Evolutionary conservation across 306 rosid genomes (phyloP), one percentile per base, ranked within the genome.

Genomic region (Elaeagnus macrophylla): DNA sequence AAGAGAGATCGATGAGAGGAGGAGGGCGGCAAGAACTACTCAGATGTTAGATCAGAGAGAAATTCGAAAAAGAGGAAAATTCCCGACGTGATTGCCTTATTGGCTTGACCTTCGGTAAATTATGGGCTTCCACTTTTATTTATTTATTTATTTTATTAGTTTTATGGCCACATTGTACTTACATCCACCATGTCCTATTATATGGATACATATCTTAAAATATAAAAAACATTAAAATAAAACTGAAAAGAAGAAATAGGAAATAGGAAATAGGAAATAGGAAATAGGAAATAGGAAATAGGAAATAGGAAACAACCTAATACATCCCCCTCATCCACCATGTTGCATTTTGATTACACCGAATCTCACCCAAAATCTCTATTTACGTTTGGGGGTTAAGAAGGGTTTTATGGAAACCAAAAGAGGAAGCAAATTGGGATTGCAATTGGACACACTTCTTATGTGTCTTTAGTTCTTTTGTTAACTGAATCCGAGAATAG

Each of bases 401-500:
- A 15, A n/a, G 62, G 49, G 25, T 8, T 16, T 37, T 65, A 47
- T 14, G 61, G 62, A 10, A 39, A 44, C 32, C 48, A 52, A 40
- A 69, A 52, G 69, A 74, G 36, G 61, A 78, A 53, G 56, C 70
- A 50, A 0, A 61, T 58, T 37, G 79, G 73, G 39, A 68, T 90
- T 65, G 94, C 97, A 0, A 70, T 71, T 57, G 91, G 95, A 5
- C 97, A 84, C 54, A 74, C 80, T 3, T 79, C 74, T 56, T 25
- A 44, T 35, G 82, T 74, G 10, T 74, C 86, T 53, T 69, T 83
- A 71, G 39, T 39, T 9, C 84, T 90, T 42, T 41, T 74, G 64
- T 74, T 90, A 94, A 95, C 97, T 1, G 95, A 90, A 66, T 90
- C 95, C 63, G 79, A 72, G 41, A 90, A 90, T 52, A 66, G 80